Base-by-base conservation (phyloP, 2,329 filamentous ascomycete genomes). In the Fusarium chlamydosporum region DNA sequence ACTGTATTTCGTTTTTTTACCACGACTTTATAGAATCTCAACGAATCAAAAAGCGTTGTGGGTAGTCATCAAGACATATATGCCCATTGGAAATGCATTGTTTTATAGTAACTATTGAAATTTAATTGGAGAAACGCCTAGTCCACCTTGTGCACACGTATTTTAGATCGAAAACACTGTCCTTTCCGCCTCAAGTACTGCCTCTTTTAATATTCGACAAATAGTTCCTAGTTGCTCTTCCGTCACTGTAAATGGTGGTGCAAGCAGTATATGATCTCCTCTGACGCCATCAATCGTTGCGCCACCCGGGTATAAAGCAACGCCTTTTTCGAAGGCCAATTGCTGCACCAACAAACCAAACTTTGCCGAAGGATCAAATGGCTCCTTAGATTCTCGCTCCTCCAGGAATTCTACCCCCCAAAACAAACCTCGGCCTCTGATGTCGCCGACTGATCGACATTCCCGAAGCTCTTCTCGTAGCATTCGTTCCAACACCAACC, bases 251-350 rank as follows among this genome's bases (percentile, higher is more conserved):
- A 89, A 93, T 0, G 91, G 85, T 2, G 92, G 92, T 0, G 60
- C 58, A 16, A 94, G 72, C n/a, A 94, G 82, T 35, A 93, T 80
- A 76, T 92, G 90, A 72, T 94, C 92, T 11, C 91, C 91, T 2
- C 75, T 75, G 2, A 63, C 82, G 37, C 92, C 84, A 64, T 85
- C 89, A 2, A 82, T 85, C 0, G 88, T 88, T 4, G 90, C 90
- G 0, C 80, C 79, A 0, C 89, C 89, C 2, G 88, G 88, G 73
- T 92, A 93, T 4, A 93, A 61, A 2, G 79, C 77, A 43, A 85
- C 76, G 1, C 77, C 76, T 27, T 71, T 73, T 34, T 72, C 60
- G 7, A 78, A 77, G 0, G 78, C 79, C 1, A 70, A 45, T 29
- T 76, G 72, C 46, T 76, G 75, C 1, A 81, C 69, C n/a, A 65